Percentiles rank a stretch among this genome's conserved stretches.
Conservation (phyloP, 2,329 filamentous ascomycete species). For the Fusarium sp. region DNA sequence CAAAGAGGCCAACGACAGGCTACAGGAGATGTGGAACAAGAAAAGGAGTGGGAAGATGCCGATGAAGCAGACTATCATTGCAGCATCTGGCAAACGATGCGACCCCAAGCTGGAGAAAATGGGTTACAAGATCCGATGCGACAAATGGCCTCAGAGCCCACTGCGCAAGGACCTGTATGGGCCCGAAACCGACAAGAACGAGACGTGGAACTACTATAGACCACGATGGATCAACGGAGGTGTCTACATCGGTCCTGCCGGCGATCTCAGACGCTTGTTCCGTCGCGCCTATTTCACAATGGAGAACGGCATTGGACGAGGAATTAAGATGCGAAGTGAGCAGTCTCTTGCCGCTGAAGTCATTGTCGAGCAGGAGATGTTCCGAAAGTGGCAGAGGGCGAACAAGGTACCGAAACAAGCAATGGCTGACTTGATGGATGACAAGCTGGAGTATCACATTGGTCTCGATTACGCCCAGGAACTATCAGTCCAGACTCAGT, state of each 20-base stretch:
- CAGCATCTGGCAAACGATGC: not conserved
- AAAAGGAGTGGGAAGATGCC: not conserved
- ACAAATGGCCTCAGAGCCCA: conserved; percentile 5
- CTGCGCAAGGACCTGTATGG: conserved; percentile 10
- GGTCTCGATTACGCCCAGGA: conserved; percentile 15
- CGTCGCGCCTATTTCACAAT: conserved; percentile 2
- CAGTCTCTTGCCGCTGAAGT: conserved; percentile 10
- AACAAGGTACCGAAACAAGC: not conserved
- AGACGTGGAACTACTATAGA: not conserved
- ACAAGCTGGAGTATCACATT: conserved; percentile 1
- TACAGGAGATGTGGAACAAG: conserved; percentile 4
- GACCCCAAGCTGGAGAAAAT: not conserved
- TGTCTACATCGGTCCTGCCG: conserved; percentile 20
- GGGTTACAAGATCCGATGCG: conserved; percentile 5
- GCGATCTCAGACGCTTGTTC: conserved; percentile 13
- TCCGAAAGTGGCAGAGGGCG: not conserved
- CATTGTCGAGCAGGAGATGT: conserved; percentile 5
- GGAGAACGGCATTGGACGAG: not conserved
- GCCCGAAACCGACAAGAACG: not conserved
- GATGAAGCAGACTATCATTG: conserved; percentile 18
- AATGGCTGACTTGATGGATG: not conserved
- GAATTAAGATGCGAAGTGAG: conserved; percentile 2
- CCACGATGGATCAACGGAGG: conserved; percentile 18
- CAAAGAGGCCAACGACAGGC: conserved; percentile 13
- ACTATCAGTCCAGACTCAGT: not conserved